Evolutionary conservation across 176 grass and related monocot genomes (phyloP).

Genomic region (Rhynchospora pubera): DNA sequence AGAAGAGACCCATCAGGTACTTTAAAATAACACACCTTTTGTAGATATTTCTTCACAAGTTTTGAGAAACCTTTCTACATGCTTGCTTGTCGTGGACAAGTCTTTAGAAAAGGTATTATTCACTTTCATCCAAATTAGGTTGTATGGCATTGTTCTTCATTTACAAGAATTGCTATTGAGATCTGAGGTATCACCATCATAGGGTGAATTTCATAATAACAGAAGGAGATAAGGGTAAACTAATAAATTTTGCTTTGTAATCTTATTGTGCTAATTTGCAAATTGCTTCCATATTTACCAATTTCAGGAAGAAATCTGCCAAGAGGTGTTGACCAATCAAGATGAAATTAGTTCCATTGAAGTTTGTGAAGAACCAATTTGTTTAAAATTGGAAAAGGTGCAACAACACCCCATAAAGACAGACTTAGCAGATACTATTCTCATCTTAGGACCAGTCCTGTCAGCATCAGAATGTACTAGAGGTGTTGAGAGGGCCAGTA

Average conservation of each 20-base stretch:
- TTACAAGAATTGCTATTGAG: not conserved
- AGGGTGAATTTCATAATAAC: not conserved
- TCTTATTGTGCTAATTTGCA: not conserved
- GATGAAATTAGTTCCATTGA: not conserved
- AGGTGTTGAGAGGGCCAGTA: not conserved
- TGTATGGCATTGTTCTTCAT: not conserved
- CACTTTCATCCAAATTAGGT: not conserved
- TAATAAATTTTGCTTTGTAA: not conserved
- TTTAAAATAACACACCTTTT: not conserved
- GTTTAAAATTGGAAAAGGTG: conserved; percentile 28
- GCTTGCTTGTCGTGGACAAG: conserved; percentile 11
- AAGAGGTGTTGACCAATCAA: conserved; percentile 3
- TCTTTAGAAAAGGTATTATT: not conserved
- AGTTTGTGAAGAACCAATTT: not conserved
- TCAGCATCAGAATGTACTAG: not conserved
- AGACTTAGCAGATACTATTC: conserved; percentile 17
- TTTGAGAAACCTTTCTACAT: not conserved
- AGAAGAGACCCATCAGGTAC: conserved; percentile 52
- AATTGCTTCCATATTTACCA: not conserved
- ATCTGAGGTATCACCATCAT: not conserved
- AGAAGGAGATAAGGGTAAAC: not conserved
- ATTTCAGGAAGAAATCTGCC: conserved; percentile 14
- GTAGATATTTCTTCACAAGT: not conserved
- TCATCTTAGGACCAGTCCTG: not conserved
- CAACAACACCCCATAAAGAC: conserved; percentile 8